Conservation (phyloP, 2,329 filamentous ascomycete species). For the Claviceps sp. region DNA sequence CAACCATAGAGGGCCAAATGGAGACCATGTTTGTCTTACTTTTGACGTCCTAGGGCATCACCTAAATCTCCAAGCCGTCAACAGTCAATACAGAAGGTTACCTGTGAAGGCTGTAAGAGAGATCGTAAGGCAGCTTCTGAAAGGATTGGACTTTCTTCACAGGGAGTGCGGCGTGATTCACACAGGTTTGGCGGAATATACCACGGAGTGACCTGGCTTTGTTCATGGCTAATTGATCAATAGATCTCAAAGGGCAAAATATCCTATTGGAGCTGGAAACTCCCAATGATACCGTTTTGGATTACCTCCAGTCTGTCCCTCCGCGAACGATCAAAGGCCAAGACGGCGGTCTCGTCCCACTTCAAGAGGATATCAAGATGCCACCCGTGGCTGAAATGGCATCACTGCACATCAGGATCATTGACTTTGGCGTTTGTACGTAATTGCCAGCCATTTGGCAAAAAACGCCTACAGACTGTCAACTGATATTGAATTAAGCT, state of each 20-base stretch:
- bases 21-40: conserved; percentile 18
- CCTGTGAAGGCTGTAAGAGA: not conserved
- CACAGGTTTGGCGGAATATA: not conserved
- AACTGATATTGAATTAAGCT: not conserved
- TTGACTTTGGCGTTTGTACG: not conserved
- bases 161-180: too few relatives aligned
- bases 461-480: not conserved
- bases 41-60: conserved; percentile 17
- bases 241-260: not conserved
- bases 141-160: not conserved
- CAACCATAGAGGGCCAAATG: conserved; percentile 16
- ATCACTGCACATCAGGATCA: not conserved
- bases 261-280: conserved; percentile 1
- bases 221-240: not conserved
- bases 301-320: not conserved
- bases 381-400: not conserved
- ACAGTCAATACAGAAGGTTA: not conserved
- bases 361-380: not conserved
- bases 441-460: not conserved
- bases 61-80: not conserved
- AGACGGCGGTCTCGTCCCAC: not conserved
- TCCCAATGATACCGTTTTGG: not conserved
- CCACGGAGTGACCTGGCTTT: too few relatives aligned
- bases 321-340: not conserved
- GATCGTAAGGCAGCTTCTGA: too few relatives aligned